Percentiles rank a stretch among this genome's conserved stretches.
phyloP scores from a whole-genome alignment of 1,284 basidiomycete species.

The Blastosporella zonata region DNA sequence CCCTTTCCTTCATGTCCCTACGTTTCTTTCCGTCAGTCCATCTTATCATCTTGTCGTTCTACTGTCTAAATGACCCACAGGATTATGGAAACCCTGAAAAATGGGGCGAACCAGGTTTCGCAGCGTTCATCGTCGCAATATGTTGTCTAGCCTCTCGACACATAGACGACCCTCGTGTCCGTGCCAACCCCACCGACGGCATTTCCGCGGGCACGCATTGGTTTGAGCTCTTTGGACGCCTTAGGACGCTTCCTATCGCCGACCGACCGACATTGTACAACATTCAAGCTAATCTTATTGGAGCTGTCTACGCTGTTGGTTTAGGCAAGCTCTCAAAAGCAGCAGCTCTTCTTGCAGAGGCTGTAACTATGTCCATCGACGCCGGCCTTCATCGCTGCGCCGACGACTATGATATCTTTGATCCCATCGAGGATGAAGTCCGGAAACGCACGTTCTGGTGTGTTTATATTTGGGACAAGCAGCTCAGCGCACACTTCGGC shows the following conservation, averaged over 20 bases:
- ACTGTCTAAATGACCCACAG: conserved; percentile 32
- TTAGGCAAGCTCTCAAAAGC: conserved; percentile 85
- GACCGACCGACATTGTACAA: conserved; percentile 88
- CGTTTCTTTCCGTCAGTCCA: conserved; percentile 73
- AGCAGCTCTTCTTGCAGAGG: conserved; percentile 79
- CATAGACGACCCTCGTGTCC: conserved; percentile 84
- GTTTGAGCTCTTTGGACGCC: conserved; percentile 82
- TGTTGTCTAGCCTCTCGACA: conserved; percentile 88
- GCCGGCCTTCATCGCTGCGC: conserved; percentile 84
- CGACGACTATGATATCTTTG: conserved; percentile 86
- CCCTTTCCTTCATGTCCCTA: conserved; percentile 87
- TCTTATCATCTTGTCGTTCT: conserved; percentile 7
- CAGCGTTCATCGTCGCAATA: conserved; percentile 84
- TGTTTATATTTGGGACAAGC: conserved; percentile 92
- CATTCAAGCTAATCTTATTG: conserved; percentile 83
- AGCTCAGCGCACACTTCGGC: conserved; percentile 80
- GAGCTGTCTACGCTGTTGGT: conserved; percentile 85
- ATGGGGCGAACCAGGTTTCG: conserved; percentile 92
- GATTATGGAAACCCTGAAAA: conserved; percentile 90
- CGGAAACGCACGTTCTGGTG: conserved; percentile 93
- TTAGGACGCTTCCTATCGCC: conserved; percentile 83
- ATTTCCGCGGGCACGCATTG: conserved; percentile 86
- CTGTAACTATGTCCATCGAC: conserved; percentile 81
- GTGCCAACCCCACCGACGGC: conserved; percentile 75
- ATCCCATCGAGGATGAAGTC: conserved; percentile 83